Evolutionary conservation across 2,329 filamentous ascomycete genomes (phyloP), one percentile per base, ranked within the genome.

Genomic region (Aureobasidium subglaciale): DNA sequence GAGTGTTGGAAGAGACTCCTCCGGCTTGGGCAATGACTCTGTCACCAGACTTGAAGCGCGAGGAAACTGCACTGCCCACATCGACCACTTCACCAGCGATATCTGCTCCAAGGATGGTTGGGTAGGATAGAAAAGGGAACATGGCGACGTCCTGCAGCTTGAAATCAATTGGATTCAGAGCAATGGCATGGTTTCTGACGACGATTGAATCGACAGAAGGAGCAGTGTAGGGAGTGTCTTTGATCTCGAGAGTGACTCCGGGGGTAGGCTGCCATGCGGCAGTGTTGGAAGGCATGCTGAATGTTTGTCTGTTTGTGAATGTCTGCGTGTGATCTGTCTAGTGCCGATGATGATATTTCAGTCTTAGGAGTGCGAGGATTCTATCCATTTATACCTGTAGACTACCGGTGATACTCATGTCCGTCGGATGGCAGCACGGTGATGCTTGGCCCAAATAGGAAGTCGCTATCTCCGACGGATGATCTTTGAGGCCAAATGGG

Each of bases 91-190:
- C 55, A 34, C 65, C 65, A 13, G 66, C 61, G 27, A 64, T 46
- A 27, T 67, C 66, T 13, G 48, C 56, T 22, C 66, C 66, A 13
- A 64, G 43, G 46, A 72, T 62, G 22, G 58, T 43, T 4, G 70
- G 68, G 46, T 61, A 66, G 6, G 56, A 54, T 5, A 55, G 29
- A 2, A 11, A 40, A 1, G 40, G 40, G 9, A 59, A 27, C 37
- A 42, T 40, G 37, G 65, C 25, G 54, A 63, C 15, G 37, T 63
- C 65, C 61, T 72, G 68, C 29, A 72, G 63, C 10, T 61, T 63
- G 41, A 61, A 67, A 57, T 77, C 74, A 8, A 67, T 59, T 9
- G 70, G 69, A 50, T 74, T 73, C 45, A 74, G 64, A 8, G 70
- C 71, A 10, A 69, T 60, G 15, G 69, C 71, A 25, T 59, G 57